phyloP scores from a whole-genome alignment of 495 filamentous ascomycete species.

The Corynascus novoguineensis region DNA sequence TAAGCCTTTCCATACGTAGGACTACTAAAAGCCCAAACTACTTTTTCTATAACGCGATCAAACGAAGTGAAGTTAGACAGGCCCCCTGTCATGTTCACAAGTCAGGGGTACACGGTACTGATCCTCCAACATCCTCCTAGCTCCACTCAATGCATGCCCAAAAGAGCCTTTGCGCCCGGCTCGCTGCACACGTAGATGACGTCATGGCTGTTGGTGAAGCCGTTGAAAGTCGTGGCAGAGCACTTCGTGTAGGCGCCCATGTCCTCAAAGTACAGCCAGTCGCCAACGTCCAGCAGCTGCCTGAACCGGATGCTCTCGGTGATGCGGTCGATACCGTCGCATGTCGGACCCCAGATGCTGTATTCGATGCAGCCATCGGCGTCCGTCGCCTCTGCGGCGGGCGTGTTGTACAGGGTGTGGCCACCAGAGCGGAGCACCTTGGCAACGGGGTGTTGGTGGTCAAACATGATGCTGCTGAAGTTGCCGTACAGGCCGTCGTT shows the following conservation, averaged over 20 bases:
- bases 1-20: background rate
- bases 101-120: background rate
- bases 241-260: constrained; percentile 99
- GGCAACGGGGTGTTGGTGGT: constrained; percentile 87
- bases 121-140: background rate
- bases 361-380: constrained; percentile 53
- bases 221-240: constrained; percentile 96
- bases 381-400: constrained; percentile 32
- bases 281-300: constrained; percentile 74
- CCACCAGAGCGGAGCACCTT: constrained; percentile 65
- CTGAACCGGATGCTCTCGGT: constrained; percentile 66
- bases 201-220: constrained; percentile 89
- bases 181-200: constrained; percentile 93
- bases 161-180: constrained; percentile 71
- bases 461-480: constrained; percentile 98
- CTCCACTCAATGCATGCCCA: constrained; percentile 36
- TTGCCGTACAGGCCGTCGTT: constrained; percentile 98
- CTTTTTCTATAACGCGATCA: background rate
- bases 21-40: background rate
- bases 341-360: constrained; percentile 97
- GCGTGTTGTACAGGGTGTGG: constrained; percentile 45
- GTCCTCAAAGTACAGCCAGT: constrained; percentile 97
- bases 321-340: constrained; percentile 95
- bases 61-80: background rate
- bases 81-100: background rate